Evolutionary conservation across 169 alveolate species (phyloP), one percentile per base, ranked within the genome.

Genomic region (Cryptosporidium viatorum): DNA sequence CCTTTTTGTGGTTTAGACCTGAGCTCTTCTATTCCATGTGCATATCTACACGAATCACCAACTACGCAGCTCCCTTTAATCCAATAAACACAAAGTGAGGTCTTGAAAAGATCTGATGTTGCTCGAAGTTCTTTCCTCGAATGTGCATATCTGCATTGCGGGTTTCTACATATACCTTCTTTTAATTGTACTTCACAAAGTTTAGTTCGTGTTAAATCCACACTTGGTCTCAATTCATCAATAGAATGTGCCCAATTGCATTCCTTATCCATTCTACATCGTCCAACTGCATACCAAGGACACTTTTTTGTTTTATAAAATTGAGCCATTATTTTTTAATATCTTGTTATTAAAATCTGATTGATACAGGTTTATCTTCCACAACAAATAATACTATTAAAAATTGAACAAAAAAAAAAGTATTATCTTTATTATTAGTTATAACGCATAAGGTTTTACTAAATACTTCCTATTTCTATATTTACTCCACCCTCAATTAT

Each of bases 1-100:
- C 89, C 89, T 23, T 80, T 80, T 80, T 80, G 89, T 29, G 89
- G 89, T 26, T 65, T 80, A 41, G 80, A 41, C 71, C 91, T 75
- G 18, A 92, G 91, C 48, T 92, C 94, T 51, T 70, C 71, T 51
- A 84, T 84, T 9, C 94, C 94, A 55, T 92, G 94, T 6, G 94
- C 94, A 62, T 92, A 91, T 23, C 86, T 86, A 39, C 94, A 92
- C 45, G 85, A 70, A 48, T 86, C 91, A 5, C 85, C 84, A 29
- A 84, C 70, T 31, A 73, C 48, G 62, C 94, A 91, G 37, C 91
- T 67, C 18, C 94, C 94, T n/a, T 92, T 67, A 9, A 85, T 70
- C 94, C 94, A 92, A 71, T 89, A 92, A 68, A 85, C 70, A 31
- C 94, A 92, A 43, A 92, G 69, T 12, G 89, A 85, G 3, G 94